Base-by-base conservation (phyloP, 495 filamentous ascomycete species). In the Filosporella fistucella region DNA sequence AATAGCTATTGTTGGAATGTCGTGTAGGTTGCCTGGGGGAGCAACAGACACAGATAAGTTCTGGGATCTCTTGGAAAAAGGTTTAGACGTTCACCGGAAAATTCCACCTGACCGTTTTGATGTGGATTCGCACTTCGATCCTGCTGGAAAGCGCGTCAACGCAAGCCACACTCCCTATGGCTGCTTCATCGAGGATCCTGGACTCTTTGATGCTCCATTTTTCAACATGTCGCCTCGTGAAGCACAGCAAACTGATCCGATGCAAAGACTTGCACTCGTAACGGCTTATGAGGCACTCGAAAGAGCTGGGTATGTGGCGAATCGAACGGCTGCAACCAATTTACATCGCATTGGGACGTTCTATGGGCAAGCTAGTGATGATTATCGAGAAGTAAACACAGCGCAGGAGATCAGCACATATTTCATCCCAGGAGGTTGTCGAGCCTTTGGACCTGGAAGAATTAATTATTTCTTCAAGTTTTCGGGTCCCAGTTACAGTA, bases 171-270 rank as follows among this genome's bases (percentile, higher is more conserved):
- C 89, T 0, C 86, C 84, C 3, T 94, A 87, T 51, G 90, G 90
- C 6, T 91, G 88, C 68, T 96, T 87, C 75, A 88, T 95, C 2
- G 63, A 69, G 12, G 61, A 74, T 41, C 45, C 68, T 26, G 60
- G 58, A 12, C 53, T 43, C 9, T 78, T 76, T 36, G 91, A 96
- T 46, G 81, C 86, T 24, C 74, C 81, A 0, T 95, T 95, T 68
- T 96, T 96, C 80, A 94, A 90, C 66, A 94, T 96, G 82, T 96
- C 91, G 13, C 89, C 90, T 1, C 85, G 89, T 50, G 91, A 96
- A 68, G 91, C 91, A 5, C 72, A 78, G 35, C 87, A 94, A 54
- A 90, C 88, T 0, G 91, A 96, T 62, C 91, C 91, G 1, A 89
- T 90, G 68, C 90, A 94, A 62, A 77, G 91, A 32, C 72, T 95